Evolutionary conservation across 331 rosid species (phyloP).

Genomic region (Cydonia oblonga): DNA sequence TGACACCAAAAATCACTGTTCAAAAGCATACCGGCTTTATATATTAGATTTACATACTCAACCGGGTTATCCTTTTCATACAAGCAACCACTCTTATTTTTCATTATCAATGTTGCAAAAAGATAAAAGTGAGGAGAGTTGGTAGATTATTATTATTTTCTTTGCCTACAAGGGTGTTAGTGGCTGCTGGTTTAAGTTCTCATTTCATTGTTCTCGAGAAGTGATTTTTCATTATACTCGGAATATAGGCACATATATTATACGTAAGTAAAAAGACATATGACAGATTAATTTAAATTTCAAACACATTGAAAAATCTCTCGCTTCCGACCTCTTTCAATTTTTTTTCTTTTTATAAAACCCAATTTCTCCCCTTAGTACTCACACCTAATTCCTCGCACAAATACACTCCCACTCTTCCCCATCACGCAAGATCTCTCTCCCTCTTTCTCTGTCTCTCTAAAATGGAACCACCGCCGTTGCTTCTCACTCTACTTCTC

Average conservation of each 20-base stretch:
- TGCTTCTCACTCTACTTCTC: slow-evolving; percentile 17
- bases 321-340: too few relatives aligned
- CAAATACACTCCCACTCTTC: not conserved
- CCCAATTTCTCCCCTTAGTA: too few relatives aligned
- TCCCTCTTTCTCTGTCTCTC: not conserved
- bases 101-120: not conserved
- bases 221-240: too few relatives aligned
- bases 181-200: not conserved
- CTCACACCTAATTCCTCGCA: not conserved
- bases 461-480: slow-evolving; percentile 24
- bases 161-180: not conserved
- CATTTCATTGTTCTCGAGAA: too few relatives aligned
- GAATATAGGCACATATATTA: too few relatives aligned
- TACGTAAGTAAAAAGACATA: not conserved
- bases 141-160: not conserved
- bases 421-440: not conserved
- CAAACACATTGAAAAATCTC: too few relatives aligned
- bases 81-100: not conserved
- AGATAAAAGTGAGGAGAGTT: not conserved
- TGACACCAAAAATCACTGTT: too few relatives aligned
- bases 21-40: too few relatives aligned
- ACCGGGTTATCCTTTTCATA: not conserved
- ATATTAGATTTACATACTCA: slow-evolving; percentile 1
- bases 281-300: accelerated
- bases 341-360: too few relatives aligned